Percentiles rank a stretch among this genome's conserved stretches.
These are phyloP conservation scores for Boletus tylopilopsis DNA, from an alignment of 768 basidiomycete genomes.

Conservation along the genomic window DNA sequence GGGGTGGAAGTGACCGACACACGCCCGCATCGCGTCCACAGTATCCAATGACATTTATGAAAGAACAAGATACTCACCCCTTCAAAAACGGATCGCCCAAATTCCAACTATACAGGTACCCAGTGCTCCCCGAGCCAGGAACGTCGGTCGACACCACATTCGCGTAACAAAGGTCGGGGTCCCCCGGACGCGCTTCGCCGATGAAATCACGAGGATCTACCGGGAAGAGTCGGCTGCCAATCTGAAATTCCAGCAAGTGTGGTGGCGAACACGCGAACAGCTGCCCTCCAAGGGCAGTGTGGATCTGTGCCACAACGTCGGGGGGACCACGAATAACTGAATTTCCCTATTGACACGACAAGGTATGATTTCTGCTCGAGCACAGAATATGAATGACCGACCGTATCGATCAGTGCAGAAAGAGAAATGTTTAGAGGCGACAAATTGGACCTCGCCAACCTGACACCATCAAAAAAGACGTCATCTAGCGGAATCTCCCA, in stretches of 20 bases:
- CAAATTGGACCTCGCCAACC: slow-evolving; percentile 53
- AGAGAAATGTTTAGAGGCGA: slow-evolving; percentile 46
- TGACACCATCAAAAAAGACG: slow-evolving; percentile 64
- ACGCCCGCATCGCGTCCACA: slow-evolving; percentile 9
- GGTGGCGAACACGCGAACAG: slow-evolving; percentile 56
- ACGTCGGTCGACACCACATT: slow-evolving; percentile 63
- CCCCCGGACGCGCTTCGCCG: slow-evolving; percentile 36
- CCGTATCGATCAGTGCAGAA: slow-evolving; percentile 72
- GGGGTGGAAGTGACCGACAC: no score
- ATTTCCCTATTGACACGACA: slow-evolving; percentile 50
- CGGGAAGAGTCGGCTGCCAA: slow-evolving; percentile 65
- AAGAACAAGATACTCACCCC: slow-evolving; percentile 42
- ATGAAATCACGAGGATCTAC: slow-evolving; percentile 75
- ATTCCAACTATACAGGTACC: slow-evolving; percentile 74
- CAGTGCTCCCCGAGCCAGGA: slow-evolving; percentile 44
- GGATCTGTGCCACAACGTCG: slow-evolving; percentile 57
- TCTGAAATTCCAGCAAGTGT: slow-evolving; percentile 63
- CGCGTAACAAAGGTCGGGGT: slow-evolving; percentile 43
- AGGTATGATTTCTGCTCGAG: neutral
- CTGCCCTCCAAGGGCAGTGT: slow-evolving; percentile 37
- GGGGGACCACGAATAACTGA: slow-evolving; percentile 72
- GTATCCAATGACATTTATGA: neutral
- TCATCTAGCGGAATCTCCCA: slow-evolving; percentile 75
- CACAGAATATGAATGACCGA: slow-evolving; percentile 21
- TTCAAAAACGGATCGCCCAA: slow-evolving; percentile 75